Evolutionary conservation across 306 rosid species (phyloP), one percentile per base, ranked within the genome.

Genomic region (Castanea crenata): DNA sequence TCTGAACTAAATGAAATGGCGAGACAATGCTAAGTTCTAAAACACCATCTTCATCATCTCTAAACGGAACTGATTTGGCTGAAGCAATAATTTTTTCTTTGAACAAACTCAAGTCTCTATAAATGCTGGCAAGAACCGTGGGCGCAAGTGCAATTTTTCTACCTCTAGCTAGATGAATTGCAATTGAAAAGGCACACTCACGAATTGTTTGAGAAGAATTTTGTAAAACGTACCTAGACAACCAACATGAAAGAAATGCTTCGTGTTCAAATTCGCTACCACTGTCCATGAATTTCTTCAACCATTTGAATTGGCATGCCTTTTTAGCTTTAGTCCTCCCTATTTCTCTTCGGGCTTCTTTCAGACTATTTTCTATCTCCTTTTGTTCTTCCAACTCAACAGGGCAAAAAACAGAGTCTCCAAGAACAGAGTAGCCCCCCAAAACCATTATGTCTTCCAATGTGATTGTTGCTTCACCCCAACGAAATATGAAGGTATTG

Each of bases 401-500:
- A 16, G 72, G 76, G 10, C 61, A 27, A 0, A 57, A 65, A 55
- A 73, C 54, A 73, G 79, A 78, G 64, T 73, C 71, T 0, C 82
- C 85, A 55, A 78, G 21, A 64, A 82, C 79, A 2, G 80, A 74
- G 46, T 31, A 83, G 9, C 80, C 77, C 0, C 70, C 86, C 18
- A 78, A 68, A 49, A 89, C 70, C 85, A 82, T 76, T 1, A 87
- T 54, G 79, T 91, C 95, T 76, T 91, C 92, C 83, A 91, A 76
- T 0, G 92, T 87, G 72, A 90, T 80, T 0, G 92, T 85, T 9
- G 87, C 89, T 79, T 86, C 92, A 41, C 78, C 91, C 90, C 92
- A 88, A 0, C 89, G 81, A 62, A 88, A 90, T 18, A 86, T 32
- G 13, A 87, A 85, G 0, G 87, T 85, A 1, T 87, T 90, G 5